Conservation (phyloP, 2,329 filamentous ascomycete genomes). For the Thelonectria olida region DNA sequence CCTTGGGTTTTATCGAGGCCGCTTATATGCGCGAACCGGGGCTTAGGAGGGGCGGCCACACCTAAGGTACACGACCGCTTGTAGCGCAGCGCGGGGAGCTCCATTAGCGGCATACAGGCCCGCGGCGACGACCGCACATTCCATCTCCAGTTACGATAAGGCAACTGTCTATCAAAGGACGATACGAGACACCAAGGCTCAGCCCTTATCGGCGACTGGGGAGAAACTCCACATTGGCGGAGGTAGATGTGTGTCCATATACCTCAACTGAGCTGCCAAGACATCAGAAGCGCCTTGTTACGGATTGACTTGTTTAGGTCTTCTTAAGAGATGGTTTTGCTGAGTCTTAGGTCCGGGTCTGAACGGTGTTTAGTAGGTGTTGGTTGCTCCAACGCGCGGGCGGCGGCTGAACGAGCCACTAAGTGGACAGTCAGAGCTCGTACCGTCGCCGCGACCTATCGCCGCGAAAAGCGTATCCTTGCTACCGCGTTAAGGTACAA, state of each 20-base stretch:
- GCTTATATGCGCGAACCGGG: slow-evolving; percentile 40
- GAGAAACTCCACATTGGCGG: background rate
- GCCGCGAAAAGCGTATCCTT: background rate
- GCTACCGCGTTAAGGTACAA: too few species aligned
- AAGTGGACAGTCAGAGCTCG: too few species aligned
- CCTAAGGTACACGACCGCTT: slow-evolving; percentile 3
- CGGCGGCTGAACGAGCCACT: too few species aligned
- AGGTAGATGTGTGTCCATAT: background rate
- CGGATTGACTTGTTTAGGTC: background rate
- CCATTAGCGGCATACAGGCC: slow-evolving; percentile 4
- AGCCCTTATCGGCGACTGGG: background rate
- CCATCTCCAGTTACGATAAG: background rate
- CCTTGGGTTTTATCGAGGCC: slow-evolving; percentile 32
- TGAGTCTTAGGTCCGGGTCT: too few species aligned
- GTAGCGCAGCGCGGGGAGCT: slow-evolving; percentile 18
- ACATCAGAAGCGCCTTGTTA: background rate
- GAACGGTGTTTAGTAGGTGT: too few species aligned
- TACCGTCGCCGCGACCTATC: background rate
- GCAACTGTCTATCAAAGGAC: background rate
- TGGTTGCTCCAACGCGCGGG: too few species aligned
- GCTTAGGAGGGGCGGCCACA: slow-evolving; percentile 25
- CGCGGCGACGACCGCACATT: background rate
- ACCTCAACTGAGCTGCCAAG: background rate
- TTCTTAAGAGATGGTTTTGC: too few species aligned
- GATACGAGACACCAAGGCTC: background rate